These are phyloP conservation scores for Rosa rugosa DNA, from an alignment of 306 rosid species.

Conservation along the genomic window DNA sequence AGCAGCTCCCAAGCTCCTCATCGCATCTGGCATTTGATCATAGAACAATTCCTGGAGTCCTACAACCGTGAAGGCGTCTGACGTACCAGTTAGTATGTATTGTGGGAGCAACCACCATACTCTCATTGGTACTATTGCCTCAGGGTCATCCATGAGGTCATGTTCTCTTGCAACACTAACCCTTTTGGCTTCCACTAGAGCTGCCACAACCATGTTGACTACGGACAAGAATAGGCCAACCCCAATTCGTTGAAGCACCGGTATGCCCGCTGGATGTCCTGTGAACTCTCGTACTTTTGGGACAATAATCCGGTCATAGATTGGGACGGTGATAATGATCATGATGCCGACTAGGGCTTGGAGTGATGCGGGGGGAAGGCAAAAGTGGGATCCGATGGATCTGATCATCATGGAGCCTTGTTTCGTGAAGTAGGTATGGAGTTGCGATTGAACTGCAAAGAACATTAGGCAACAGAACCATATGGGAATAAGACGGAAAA, in stretches of 20 bases:
- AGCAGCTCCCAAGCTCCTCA: constrained; percentile 79
- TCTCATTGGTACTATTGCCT: constrained; percentile 49
- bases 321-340: constrained; percentile 42
- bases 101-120: constrained; percentile 89
- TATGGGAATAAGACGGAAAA: constrained; percentile 62
- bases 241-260: constrained; percentile 68
- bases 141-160: constrained; percentile 45
- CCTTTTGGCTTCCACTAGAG: constrained; percentile 56
- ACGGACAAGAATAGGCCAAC: constrained; percentile 55
- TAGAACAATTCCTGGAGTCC: constrained; percentile 71
- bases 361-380: constrained; percentile 66
- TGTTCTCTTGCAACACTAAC: constrained; percentile 36
- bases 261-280: constrained; percentile 49
- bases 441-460: constrained; percentile 50
- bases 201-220: constrained; percentile 56
- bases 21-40: constrained; percentile 56
- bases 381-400: constrained; percentile 51
- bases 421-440: constrained; percentile 59
- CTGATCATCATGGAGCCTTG: constrained; percentile 62
- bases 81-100: constrained; percentile 42
- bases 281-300: constrained; percentile 45
- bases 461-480: constrained; percentile 72
- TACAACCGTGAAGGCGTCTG: constrained; percentile 52
- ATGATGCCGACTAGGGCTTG: constrained; percentile 52
- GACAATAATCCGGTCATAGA: constrained; percentile 58